Conservation (phyloP, 441 rosid species). For the Sinapis alba region DNA sequence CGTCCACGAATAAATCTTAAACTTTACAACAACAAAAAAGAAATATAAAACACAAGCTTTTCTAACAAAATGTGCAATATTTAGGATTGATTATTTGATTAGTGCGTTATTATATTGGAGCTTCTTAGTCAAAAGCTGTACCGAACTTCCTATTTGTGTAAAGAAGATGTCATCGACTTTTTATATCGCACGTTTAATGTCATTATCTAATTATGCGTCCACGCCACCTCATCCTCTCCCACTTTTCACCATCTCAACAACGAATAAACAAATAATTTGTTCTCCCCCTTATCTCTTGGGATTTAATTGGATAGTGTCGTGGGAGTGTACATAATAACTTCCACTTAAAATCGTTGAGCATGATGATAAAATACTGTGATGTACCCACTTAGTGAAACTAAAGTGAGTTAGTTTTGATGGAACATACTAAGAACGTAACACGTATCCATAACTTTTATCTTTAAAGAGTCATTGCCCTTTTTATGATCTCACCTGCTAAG, state of each 20-base stretch:
- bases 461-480: not conserved
- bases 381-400: not conserved
- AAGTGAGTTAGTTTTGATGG: not conserved
- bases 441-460: constrained; percentile 19
- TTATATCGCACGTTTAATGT: constrained; percentile 16
- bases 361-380: constrained; percentile 3
- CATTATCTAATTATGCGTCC: constrained; percentile 23
- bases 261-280: not conserved
- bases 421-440: constrained; percentile 9
- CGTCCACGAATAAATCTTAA: constrained; percentile 28
- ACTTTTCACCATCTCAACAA: not conserved
- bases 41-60: not conserved
- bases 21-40: not conserved
- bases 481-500: constrained; percentile 14
- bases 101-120: constrained; percentile 11
- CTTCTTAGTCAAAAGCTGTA: constrained; percentile 20
- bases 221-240: constrained; percentile 30
- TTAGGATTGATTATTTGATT: not conserved
- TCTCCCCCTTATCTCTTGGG: constrained; percentile 4
- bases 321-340: constrained; percentile 24
- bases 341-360: constrained; percentile 25
- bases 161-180: not conserved
- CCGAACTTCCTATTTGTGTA: constrained; percentile 23
- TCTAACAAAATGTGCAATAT: constrained; percentile 6
- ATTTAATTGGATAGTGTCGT: constrained; percentile 13